Evolutionary conservation across 140 eudicot species (phyloP).

Genomic region (Erigeron philadelphicus): DNA sequence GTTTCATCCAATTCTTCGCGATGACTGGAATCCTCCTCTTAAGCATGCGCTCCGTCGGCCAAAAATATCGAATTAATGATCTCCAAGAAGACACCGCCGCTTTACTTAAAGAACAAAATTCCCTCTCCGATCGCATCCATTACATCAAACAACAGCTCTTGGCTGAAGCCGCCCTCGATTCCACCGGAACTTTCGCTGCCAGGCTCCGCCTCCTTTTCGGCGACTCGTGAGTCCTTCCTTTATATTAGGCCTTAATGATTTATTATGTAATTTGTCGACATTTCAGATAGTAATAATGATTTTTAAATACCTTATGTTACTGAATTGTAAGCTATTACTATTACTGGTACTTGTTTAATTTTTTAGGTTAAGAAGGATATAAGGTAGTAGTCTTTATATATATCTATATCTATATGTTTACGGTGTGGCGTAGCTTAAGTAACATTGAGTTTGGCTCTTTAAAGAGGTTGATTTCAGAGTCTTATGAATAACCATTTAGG

Average conservation of each 20-base stretch:
- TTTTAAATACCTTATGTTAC: too few relatives aligned
- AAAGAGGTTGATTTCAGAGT: too few relatives aligned
- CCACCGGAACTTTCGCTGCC: constrained; percentile 55
- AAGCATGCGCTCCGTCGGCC: constrained; percentile 62
- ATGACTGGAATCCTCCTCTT: constrained; percentile 67
- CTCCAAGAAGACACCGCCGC: constrained; percentile 54
- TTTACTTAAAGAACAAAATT: constrained; percentile 39
- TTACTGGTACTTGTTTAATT: too few relatives aligned
- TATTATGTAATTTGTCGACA: too few relatives aligned
- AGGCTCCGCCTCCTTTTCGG: constrained; percentile 57
- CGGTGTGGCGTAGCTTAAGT: too few relatives aligned
- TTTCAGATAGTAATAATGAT: too few relatives aligned
- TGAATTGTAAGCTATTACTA: too few relatives aligned
- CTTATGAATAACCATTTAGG: too few relatives aligned
- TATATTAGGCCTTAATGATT: not conserved
- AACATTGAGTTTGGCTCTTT: too few relatives aligned
- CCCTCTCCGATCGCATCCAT: constrained; percentile 42
- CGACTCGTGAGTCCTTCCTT: constrained; percentile 9
- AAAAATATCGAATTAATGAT: constrained; percentile 57
- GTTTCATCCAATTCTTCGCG: constrained; percentile 31
- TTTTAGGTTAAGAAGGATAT: too few relatives aligned
- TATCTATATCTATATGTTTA: too few relatives aligned
- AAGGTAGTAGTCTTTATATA: too few relatives aligned
- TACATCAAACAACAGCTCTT: constrained; percentile 52
- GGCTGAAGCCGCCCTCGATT: constrained; percentile 50